Base-by-base conservation (phyloP, 306 rosid species). In the Acacia acuminata region DNA sequence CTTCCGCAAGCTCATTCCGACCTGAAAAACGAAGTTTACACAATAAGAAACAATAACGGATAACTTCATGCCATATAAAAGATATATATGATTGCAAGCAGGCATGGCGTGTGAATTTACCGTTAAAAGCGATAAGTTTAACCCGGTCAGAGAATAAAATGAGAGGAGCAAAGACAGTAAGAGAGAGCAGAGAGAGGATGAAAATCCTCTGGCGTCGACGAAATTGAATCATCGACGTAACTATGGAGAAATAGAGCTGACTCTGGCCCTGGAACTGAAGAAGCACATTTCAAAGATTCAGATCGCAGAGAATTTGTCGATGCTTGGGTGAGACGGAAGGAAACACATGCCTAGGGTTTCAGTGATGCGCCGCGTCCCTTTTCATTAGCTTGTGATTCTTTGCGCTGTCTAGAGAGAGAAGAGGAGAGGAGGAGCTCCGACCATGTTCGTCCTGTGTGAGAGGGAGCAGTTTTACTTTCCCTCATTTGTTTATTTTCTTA, bases 151-250 rank as follows among this genome's bases (percentile, higher is more conserved):
- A 90, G 79, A 96, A 87, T 63, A 96, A 86, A 73, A 92, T 22
- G 48, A 96, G 74, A 67, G 99, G 99, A 89, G 94, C 91, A 55
- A 92, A 45, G 82, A 96, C 98, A 87, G 98, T 90, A 83, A 94
- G 48, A 44, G 85, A 90, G 10, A 96, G 94, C 71, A 96, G 81
- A 84, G 87, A 81, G 92, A 96, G 99, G 97, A 96, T 86, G 71
- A 96, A 82, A 84, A 79, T 89, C 98, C 99, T 96, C 96, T 88
- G 94, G 84, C 92, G 87, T 83, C 97, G 91, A 77, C 80, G 92
- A 83, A 87, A 69, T n/a, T 84, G 87, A 87, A 84, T 96, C 99
- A 96, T 96, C 89, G 89, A 83, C 58, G 88, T 61, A 77, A 45
- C 71, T 74, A 71, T 68, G 8, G 27, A 19, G 75, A 83, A 87